Evolutionary conservation across 345 rosid genomes (phyloP), one percentile per base, ranked within the genome.

Genomic region (Eucalyptus pauciflora): DNA sequence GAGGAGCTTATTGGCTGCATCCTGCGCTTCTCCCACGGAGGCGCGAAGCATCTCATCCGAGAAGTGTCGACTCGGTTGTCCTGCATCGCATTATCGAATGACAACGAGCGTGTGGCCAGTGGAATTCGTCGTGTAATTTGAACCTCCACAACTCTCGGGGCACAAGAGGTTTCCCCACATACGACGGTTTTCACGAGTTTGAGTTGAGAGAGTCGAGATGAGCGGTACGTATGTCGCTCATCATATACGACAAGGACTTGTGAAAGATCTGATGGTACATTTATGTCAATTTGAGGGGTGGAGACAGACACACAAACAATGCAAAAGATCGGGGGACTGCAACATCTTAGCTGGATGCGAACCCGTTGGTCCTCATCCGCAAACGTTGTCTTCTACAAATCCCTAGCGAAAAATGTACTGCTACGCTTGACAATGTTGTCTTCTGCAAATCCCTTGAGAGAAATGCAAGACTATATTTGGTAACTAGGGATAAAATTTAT

Each of bases 371-470:
- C 46, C 48, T 1, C 83, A 76, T 24, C 2, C 29, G 29, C 20
- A 8, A 33, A 1, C 4, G 43, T 69, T 31, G 80, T 31, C 24
- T 69, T 69, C 24, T 69, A 9, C 24, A 8, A 69, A 33, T 16
- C 24, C 22, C 80, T 3, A 1, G 5, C 3, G 13, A 52, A 3
- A 52, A 52, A 52, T 52, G 0, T 51, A 51, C 3, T 2, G 54
- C 54, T 1, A 51, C 0, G 54, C 1, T 51, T 0, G 54, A 51
- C 54, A 56, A 56, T 22, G 62, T 56, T 22, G 62, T 56, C 62
- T 56, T 56, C 62, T 56, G 1, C 29, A 56, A 56, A 56, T 56
- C 6, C 13, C 62, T 56, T 56, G 62, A 22, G 60, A 54, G 60
- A 56, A 4, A 25, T 25, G 64, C 13, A 58, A 58, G 64, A 18